A percentile compares a stretch with the other conserved stretches of the same genome.
Conservation (phyloP, 2,329 filamentous ascomycete species). For the Kalaharituber pfeilii region DNA sequence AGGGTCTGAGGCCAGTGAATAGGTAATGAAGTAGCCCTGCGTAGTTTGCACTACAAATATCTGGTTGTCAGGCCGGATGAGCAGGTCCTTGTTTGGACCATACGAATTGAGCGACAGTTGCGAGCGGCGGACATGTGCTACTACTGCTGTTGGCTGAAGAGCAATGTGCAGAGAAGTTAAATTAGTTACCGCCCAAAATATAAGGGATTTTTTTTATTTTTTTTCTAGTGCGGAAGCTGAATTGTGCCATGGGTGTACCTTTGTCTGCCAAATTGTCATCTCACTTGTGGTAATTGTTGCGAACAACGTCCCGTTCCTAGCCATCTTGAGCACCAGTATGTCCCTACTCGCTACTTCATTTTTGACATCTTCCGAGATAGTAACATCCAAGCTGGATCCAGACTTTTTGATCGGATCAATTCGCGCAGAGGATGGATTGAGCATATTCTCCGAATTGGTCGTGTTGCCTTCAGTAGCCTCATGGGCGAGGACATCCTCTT, state of each 20-base stretch:
- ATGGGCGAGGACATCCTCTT: constrained; percentile 20
- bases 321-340: constrained; percentile 16
- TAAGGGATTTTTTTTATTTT: neutral
- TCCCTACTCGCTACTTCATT: neutral
- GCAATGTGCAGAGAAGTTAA: neutral
- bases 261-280: constrained; percentile 92
- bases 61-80: constrained; percentile 77
- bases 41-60: constrained; percentile 83
- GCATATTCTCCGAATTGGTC: constrained; percentile 2
- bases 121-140: constrained; percentile 73
- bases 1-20: constrained; percentile 72
- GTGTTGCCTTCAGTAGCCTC: constrained; percentile 13
- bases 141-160: constrained; percentile 63
- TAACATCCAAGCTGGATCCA: neutral
- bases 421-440: neutral
- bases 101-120: constrained; percentile 62
- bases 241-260: constrained; percentile 47
- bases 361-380: neutral
- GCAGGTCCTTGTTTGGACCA: constrained; percentile 64
- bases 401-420: neutral
- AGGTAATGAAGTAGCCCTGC: constrained; percentile 78
- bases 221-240: neutral
- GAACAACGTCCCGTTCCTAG: constrained; percentile 38
- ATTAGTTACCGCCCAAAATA: constrained; percentile 5
- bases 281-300: constrained; percentile 70